These are phyloP conservation scores for Dothidotthia symphoricarpi DNA, from an alignment of 2,329 filamentous ascomycete genomes.

Conservation along the genomic window DNA sequence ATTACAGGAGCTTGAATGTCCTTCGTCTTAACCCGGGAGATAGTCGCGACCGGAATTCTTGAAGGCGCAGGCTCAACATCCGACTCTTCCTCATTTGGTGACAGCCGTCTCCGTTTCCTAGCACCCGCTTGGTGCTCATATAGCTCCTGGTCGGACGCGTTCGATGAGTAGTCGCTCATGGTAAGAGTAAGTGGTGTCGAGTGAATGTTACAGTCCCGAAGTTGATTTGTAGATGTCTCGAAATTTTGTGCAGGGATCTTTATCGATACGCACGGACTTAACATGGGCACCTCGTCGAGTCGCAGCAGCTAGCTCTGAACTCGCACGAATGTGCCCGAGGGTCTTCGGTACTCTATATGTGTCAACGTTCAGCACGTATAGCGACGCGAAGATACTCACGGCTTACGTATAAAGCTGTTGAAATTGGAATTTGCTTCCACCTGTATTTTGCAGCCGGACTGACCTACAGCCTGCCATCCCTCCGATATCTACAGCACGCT, in stretches of 20 bases:
- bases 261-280: conserved; percentile 26
- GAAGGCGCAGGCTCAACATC: conserved; percentile 11
- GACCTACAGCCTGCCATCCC: conserved; percentile 1
- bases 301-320: not conserved
- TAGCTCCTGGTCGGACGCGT: conserved; percentile 28
- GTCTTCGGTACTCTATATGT: no score
- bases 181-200: conserved; percentile 2
- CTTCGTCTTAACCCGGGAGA: conserved; percentile 39
- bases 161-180: conserved; percentile 19
- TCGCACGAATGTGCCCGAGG: not conserved
- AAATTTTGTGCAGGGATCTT: conserved; percentile 30
- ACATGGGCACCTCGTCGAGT: no score
- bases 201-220: conserved; percentile 2
- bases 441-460: not conserved
- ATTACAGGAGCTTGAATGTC: conserved; percentile 9
- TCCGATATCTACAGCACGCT: conserved; percentile 50
- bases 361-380: no score
- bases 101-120: conserved; percentile 40
- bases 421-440: no score
- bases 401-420: no score
- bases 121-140: conserved; percentile 31
- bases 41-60: conserved; percentile 18
- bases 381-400: no score
- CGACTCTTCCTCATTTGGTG: conserved; percentile 20
- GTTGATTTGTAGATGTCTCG: conserved; percentile 4